Conservation (phyloP, 371 early-diverging fungal genomes). For the Rhizopus arrhizus region DNA sequence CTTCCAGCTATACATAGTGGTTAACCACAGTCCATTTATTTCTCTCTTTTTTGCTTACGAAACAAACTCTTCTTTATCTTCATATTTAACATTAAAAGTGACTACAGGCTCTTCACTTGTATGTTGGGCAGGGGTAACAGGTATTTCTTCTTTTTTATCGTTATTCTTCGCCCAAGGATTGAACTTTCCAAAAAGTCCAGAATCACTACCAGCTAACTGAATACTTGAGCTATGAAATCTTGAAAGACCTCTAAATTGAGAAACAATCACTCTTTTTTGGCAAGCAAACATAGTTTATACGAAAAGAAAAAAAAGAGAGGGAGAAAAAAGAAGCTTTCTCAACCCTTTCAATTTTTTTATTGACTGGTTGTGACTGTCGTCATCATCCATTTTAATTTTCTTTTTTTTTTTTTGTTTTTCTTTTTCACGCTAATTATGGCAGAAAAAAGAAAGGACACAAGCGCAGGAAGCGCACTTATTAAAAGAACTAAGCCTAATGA, state of each 20-base stretch:
- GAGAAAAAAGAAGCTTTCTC: slow-evolving; percentile 13
- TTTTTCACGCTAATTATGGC: slow-evolving; percentile 16
- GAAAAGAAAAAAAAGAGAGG: slow-evolving; percentile 5
- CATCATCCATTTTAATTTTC: neutral
- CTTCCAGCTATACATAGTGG: slow-evolving; percentile 37
- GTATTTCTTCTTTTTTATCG: slow-evolving; percentile 13
- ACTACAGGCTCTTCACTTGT: slow-evolving; percentile 14
- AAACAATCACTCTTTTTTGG: slow-evolving; percentile 13
- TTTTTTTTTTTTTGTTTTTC: slow-evolving; percentile 6
- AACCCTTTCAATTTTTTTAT: neutral
- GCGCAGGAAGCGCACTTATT: slow-evolving; percentile 47
- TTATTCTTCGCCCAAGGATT: slow-evolving; percentile 53
- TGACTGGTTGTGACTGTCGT: slow-evolving; percentile 4
- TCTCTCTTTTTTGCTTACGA: slow-evolving; percentile 27
- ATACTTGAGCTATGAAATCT: slow-evolving; percentile 21
- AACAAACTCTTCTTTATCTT: slow-evolving; percentile 29
- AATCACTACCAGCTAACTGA: slow-evolving; percentile 22
- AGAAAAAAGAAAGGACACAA: slow-evolving; percentile 30
- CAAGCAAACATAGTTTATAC: slow-evolving; percentile 19
- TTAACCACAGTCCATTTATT: neutral
- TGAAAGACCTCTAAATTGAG: neutral
- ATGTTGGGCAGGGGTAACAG: slow-evolving; percentile 28
- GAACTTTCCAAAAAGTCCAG: slow-evolving; percentile 39
- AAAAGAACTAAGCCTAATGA: slow-evolving; percentile 59
- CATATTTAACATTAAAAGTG: slow-evolving; percentile 40